Percentiles rank a stretch among this genome's conserved stretches.
Evolutionary conservation across 106 monocot genomes (phyloP).

Genomic region (Acorus calamus): DNA sequence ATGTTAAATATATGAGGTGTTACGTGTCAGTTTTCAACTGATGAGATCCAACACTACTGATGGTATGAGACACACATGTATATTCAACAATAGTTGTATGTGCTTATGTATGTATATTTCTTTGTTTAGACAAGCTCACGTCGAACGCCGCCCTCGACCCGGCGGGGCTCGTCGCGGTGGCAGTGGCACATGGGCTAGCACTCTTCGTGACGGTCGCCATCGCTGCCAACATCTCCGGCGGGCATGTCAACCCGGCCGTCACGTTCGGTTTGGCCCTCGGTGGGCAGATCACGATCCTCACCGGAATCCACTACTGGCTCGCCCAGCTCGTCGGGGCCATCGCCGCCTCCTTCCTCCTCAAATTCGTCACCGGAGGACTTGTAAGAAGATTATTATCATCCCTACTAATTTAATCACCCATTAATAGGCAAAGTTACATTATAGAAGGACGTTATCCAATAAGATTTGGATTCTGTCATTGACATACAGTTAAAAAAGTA

Average conservation of each 20-base stretch:
- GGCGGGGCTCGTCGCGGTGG: constrained; percentile 30
- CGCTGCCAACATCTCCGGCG: constrained; percentile 39
- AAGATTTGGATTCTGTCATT: background rate
- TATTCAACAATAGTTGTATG: too few species aligned
- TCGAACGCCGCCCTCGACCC: constrained; percentile 18
- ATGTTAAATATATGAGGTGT: too few species aligned
- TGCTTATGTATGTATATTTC: too few species aligned
- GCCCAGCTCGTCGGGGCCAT: constrained; percentile 19
- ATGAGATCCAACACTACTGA: too few species aligned
- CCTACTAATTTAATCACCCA: too few species aligned
- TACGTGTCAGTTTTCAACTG: too few species aligned
- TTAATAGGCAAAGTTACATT: too few species aligned
- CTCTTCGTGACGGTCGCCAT: constrained; percentile 34
- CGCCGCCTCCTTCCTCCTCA: constrained; percentile 25
- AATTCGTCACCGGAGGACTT: constrained; percentile 16
- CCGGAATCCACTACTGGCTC: constrained; percentile 15
- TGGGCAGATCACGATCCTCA: constrained; percentile 25
- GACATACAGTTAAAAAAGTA: background rate
- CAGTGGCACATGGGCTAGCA: constrained; percentile 27
- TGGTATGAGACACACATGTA: too few species aligned
- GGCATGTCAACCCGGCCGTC: constrained; percentile 33
- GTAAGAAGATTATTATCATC: too few species aligned
- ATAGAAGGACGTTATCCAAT: too few species aligned
- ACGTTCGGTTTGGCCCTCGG: constrained; percentile 31
- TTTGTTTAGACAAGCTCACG: constrained; percentile 25